phyloP scores from a whole-genome alignment of 768 basidiomycete genomes.

The Pulveroboletus sp. region DNA sequence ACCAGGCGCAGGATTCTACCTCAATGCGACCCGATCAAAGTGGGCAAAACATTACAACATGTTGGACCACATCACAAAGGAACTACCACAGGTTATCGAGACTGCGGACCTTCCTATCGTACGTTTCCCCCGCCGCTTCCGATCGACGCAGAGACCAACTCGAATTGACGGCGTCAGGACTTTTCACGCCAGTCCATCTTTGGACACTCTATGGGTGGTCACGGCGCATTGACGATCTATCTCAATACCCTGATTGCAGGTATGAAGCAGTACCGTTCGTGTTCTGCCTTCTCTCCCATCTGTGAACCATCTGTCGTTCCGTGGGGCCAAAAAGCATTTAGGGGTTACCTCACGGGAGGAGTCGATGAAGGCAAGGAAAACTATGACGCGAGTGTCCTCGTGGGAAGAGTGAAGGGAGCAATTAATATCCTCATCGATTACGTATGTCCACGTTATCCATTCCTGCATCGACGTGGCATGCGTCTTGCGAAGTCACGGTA shows the following conservation, averaged over 20 bases:
- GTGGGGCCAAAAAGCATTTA: slow-evolving; percentile 93
- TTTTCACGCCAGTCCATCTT: slow-evolving; percentile 80
- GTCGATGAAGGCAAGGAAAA: slow-evolving; percentile 63
- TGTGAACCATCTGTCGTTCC: slow-evolving; percentile 81
- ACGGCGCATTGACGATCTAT: slow-evolving; percentile 90
- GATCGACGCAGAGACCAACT: background rate
- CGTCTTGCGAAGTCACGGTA: too few species aligned
- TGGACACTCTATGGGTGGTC: slow-evolving; percentile 98
- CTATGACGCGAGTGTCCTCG: slow-evolving; percentile 86
- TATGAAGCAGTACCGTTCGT: slow-evolving; percentile 72
- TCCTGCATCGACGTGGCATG: background rate
- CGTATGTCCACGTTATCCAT: slow-evolving; percentile 47
- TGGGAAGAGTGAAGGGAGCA: slow-evolving; percentile 56
- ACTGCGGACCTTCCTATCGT: slow-evolving; percentile 76
- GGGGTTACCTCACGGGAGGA: slow-evolving; percentile 76
- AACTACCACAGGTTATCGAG: slow-evolving; percentile 78
- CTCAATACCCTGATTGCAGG: slow-evolving; percentile 56
- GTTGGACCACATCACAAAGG: slow-evolving; percentile 78
- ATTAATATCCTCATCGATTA: slow-evolving; percentile 86
- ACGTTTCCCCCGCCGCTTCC: slow-evolving; percentile 26
- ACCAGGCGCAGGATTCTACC: slow-evolving; percentile 85
- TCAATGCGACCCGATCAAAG: slow-evolving; percentile 80
- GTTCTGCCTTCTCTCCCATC: slow-evolving; percentile 84
- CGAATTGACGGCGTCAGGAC: slow-evolving; percentile 49
- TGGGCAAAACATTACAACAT: slow-evolving; percentile 82